These are phyloP conservation scores for Colletotrichum tropicale DNA, from an alignment of 2,329 filamentous ascomycete species.

Conservation along the genomic window DNA sequence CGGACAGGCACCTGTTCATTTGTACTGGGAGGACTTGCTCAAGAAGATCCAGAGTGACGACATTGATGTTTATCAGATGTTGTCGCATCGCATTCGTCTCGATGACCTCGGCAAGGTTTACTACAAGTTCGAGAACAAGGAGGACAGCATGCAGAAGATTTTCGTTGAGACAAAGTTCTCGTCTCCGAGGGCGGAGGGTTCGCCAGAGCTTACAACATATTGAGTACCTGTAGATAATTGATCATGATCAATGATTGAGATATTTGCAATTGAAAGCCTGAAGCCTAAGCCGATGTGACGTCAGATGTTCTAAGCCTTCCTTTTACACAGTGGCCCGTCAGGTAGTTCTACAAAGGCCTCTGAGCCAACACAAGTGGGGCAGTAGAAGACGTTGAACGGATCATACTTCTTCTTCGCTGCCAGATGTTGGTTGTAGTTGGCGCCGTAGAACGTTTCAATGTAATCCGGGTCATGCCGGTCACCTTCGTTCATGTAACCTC, in stretches of 20 bases:
- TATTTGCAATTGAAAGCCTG: background rate
- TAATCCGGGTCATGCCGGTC: constrained; percentile 37
- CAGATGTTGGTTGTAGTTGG: constrained; percentile 32
- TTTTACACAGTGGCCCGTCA: constrained; percentile 24
- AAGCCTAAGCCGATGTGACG: background rate
- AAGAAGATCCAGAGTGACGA: constrained; percentile 68
- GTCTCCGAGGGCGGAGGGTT: constrained; percentile 45
- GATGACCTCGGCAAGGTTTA: constrained; percentile 76
- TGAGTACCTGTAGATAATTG: background rate
- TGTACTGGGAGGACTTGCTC: constrained; percentile 83
- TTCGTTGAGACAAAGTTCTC: constrained; percentile 68
- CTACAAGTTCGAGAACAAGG: constrained; percentile 61
- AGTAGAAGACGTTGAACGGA: constrained; percentile 36
- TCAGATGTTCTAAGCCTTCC: background rate
- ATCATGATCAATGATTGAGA: background rate
- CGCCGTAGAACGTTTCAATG: constrained; percentile 37
- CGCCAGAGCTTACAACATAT: constrained; percentile 48
- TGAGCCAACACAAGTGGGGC: constrained; percentile 42
- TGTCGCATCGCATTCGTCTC: constrained; percentile 77
- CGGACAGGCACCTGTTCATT: constrained; percentile 75
- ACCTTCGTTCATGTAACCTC: constrained; percentile 48
- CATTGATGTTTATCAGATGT: constrained; percentile 80
- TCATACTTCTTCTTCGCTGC: constrained; percentile 38
- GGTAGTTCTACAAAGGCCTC: constrained; percentile 30
- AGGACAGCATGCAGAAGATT: constrained; percentile 82